Percentiles rank a stretch among this genome's conserved stretches.
Conservation (phyloP, 352 stramenopile genomes). For the Phytophthora lateralis region DNA sequence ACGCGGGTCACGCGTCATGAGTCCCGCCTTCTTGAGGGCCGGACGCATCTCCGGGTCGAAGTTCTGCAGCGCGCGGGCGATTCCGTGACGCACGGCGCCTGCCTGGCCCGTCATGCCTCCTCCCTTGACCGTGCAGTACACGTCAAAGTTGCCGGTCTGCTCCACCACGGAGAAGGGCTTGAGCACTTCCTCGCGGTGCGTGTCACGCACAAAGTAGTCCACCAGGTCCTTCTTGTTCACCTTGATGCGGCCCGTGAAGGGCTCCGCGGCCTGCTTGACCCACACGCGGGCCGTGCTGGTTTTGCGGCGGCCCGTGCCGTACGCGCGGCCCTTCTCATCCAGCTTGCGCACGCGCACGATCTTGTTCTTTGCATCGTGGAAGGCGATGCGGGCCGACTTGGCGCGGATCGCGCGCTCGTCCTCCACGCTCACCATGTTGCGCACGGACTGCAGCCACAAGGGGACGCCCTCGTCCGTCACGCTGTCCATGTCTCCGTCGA, state of each 20-base stretch:
- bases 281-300: conserved; percentile 94
- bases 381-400: conserved; percentile 66
- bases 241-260: conserved; percentile 87
- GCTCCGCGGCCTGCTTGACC: conserved; percentile 83
- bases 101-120: conserved; percentile 94
- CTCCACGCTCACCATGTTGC: conserved; percentile 67
- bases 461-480: conserved; percentile 80
- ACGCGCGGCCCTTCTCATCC: conserved; percentile 80
- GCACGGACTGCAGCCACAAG: conserved; percentile 83
- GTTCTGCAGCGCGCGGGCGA: conserved; percentile 92
- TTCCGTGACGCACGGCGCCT: conserved; percentile 93
- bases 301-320: conserved; percentile 94
- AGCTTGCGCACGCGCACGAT: conserved; percentile 70
- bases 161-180: conserved; percentile 74
- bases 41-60: conserved; percentile 94
- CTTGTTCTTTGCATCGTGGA: conserved; percentile 80
- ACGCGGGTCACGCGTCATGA: conserved; percentile 94
- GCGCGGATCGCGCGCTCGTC: conserved; percentile 69
- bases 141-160: conserved; percentile 89
- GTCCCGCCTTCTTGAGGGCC: conserved; percentile 92
- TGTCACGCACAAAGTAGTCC: conserved; percentile 93
- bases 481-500: conserved; percentile 78
- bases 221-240: conserved; percentile 96
- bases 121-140: conserved; percentile 92
- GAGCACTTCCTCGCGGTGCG: conserved; percentile 90